Percentiles rank a stretch among this genome's conserved stretches.
Conservation (phyloP, 139 green algal genomes). For the Chlorella vulgaris region DNA sequence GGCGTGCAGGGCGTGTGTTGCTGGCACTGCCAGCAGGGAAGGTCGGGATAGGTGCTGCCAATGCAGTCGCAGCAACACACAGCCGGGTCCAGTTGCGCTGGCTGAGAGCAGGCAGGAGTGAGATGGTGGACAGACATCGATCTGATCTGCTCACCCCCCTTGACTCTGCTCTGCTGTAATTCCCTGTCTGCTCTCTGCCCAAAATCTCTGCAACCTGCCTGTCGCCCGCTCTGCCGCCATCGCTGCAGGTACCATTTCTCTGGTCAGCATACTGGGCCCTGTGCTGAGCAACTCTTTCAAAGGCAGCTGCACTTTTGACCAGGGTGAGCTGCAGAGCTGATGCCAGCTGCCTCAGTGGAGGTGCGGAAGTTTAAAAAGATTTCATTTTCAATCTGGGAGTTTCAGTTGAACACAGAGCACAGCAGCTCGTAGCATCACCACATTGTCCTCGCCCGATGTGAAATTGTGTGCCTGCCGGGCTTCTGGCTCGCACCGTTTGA, state of each 20-base stretch:
- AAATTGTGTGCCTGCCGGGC: no score
- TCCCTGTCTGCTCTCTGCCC: no score
- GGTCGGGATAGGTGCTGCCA: background rate
- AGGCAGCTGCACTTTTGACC: constrained; percentile 15
- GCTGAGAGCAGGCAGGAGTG: no score
- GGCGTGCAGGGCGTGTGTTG: background rate
- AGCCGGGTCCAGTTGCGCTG: no score
- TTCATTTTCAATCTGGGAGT: background rate
- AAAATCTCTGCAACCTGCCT: no score
- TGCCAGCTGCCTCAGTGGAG: background rate
- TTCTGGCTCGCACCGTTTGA: no score
- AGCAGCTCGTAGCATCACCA: no score
- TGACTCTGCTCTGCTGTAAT: no score
- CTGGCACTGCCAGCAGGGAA: background rate
- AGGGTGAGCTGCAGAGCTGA: background rate
- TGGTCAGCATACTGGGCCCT: constrained; percentile 32
- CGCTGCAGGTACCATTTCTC: constrained; percentile 28
- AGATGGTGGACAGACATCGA: no score
- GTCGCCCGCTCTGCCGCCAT: background rate
- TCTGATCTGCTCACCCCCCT: no score
- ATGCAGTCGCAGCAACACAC: no score
- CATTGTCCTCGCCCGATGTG: no score
- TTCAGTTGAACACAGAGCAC: background rate
- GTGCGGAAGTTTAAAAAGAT: background rate
- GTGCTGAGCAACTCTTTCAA: constrained; percentile 18